phyloP scores from a whole-genome alignment of 2,329 filamentous ascomycete genomes.

The Laburnicola sp. region DNA sequence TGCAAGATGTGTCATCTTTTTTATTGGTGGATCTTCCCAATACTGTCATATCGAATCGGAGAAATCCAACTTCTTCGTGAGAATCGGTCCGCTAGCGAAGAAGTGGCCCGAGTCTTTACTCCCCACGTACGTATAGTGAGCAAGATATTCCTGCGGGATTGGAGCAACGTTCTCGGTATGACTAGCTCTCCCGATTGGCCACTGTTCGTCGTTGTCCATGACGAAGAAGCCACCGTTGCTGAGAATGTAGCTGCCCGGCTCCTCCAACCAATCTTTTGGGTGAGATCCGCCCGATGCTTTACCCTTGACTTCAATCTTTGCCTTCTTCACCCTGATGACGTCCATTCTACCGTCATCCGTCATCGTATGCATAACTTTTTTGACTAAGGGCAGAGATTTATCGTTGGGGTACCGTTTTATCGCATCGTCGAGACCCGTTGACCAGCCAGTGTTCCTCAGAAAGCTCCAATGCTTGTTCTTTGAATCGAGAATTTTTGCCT shows the following conservation, averaged over 20 bases:
- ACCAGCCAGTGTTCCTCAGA: too few relatives aligned
- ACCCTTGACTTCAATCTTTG: neutral
- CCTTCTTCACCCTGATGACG: neutral
- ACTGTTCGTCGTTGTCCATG: neutral
- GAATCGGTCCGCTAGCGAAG: neutral
- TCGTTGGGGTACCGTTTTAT: neutral
- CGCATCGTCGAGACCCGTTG: neutral
- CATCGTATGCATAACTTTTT: neutral
- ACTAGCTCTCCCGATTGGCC: neutral
- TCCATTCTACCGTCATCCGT: neutral
- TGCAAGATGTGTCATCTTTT: neutral
- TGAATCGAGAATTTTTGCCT: neutral
- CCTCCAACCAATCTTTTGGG: neutral
- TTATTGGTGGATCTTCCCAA: neutral
- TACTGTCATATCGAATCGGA: neutral
- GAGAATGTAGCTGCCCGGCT: neutral
- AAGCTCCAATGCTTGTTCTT: neutral
- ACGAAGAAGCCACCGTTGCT: neutral
- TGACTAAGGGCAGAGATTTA: neutral
- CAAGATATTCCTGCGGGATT: neutral
- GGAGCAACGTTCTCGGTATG: neutral
- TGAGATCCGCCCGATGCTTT: neutral
- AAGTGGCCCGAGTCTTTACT: neutral
- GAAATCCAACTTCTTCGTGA: neutral
- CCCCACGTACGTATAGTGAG: neutral